A percentile compares a stretch with the other conserved stretches of the same genome.
Evolutionary conservation across 371 early-diverging fungal genomes (phyloP).

Genomic region (Dinochytrium kinnereticum): DNA sequence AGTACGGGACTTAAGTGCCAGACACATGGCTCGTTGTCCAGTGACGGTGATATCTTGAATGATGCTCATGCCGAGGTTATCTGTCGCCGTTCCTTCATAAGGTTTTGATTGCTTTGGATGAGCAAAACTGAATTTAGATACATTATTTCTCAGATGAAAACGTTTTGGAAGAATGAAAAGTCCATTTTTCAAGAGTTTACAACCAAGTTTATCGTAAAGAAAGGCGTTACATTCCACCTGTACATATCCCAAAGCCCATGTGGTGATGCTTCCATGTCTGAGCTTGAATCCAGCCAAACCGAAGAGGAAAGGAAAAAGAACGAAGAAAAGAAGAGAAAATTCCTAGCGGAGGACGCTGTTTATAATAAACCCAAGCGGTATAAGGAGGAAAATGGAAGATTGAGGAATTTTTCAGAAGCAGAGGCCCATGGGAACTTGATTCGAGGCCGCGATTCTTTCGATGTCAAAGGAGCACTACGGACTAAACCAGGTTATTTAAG

Average conservation of each 20-base stretch:
- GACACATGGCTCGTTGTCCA: conserved; percentile 62
- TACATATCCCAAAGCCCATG: conserved; percentile 82
- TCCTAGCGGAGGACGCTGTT: conserved; percentile 24
- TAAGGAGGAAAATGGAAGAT: background rate
- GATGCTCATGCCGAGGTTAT: conserved; percentile 88
- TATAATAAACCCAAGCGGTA: background rate
- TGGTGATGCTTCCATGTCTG: conserved; percentile 78
- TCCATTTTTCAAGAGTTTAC: conserved; percentile 1
- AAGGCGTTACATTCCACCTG: conserved; percentile 63
- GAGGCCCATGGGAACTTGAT: conserved; percentile 29
- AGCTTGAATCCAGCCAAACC: conserved; percentile 46
- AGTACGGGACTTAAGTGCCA: conserved; percentile 90
- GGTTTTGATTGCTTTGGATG: conserved; percentile 44
- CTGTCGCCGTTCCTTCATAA: conserved; percentile 76
- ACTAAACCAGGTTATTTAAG: conserved; percentile 75
- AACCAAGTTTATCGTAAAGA: conserved; percentile 26
- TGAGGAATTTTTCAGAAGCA: background rate
- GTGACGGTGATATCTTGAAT: conserved; percentile 68
- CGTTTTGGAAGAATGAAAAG: background rate
- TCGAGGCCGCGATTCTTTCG: conserved; percentile 68
- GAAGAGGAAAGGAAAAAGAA: conserved; percentile 50
- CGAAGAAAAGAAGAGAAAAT: conserved; percentile 54
- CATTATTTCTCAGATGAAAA: conserved; percentile 24
- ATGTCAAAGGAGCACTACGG: conserved; percentile 64
- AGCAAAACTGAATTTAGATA: conserved; percentile 20